These are phyloP conservation scores for Neurospora sp. DNA, from an alignment of 495 filamentous ascomycete species.

Conservation along the genomic window DNA sequence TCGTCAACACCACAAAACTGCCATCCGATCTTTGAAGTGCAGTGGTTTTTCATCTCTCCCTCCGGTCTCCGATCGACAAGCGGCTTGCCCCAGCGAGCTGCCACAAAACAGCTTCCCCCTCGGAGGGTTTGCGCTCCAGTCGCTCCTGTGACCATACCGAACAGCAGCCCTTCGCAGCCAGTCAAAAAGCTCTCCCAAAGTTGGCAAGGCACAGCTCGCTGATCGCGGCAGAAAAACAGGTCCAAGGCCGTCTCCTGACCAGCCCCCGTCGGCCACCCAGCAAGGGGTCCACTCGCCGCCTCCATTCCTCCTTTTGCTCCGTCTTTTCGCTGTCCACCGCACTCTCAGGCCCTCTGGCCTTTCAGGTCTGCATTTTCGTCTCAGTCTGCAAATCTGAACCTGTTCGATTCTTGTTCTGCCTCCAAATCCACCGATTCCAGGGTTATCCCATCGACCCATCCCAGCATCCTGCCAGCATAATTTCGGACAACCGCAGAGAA, in stretches of 20 bases:
- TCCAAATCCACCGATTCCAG: background rate
- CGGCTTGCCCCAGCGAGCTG: conserved; percentile 12
- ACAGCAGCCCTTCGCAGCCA: conserved; percentile 10
- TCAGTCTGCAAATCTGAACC: conserved; percentile 3
- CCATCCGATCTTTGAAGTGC: background rate
- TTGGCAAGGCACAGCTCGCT: conserved; percentile 20
- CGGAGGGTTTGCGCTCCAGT: background rate
- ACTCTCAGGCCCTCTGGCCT: background rate
- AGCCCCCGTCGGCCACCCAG: conserved; percentile 5
- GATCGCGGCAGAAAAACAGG: conserved; percentile 25
- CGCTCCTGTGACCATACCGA: conserved; percentile 12
- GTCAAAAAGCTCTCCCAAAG: background rate
- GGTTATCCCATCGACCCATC: background rate
- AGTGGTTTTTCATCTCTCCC: background rate
- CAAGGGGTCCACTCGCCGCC: conserved; percentile 1
- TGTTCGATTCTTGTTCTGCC: background rate
- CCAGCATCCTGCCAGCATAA: background rate
- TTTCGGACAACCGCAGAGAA: background rate
- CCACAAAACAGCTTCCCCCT: conserved; percentile 9
- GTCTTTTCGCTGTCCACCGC: background rate
- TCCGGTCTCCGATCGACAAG: conserved; percentile 13
- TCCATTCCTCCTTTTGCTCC: background rate
- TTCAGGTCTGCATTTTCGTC: background rate
- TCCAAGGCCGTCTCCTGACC: conserved; percentile 15
- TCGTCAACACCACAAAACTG: background rate